Conservation (phyloP, 2,329 filamentous ascomycete species). For the Colletotrichum ledebouriae region DNA sequence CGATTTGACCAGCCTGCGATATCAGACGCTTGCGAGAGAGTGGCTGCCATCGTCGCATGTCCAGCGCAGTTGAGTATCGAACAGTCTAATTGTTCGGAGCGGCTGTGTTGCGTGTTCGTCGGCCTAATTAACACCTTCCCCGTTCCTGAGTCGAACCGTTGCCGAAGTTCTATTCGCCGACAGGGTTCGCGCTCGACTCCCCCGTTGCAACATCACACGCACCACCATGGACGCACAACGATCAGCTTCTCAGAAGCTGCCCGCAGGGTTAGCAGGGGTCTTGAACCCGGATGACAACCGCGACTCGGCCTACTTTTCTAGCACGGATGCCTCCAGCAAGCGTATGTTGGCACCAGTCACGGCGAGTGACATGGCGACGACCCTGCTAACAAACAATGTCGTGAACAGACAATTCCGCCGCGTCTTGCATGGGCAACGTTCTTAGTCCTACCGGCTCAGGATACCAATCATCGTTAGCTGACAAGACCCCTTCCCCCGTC, state of each 20-base stretch:
- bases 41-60: conserved; percentile 31
- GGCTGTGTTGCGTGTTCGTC: not conserved
- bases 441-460: conserved; percentile 53
- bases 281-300: conserved; percentile 64
- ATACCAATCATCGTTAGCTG: conserved; percentile 65
- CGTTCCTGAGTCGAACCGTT: not conserved
- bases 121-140: not conserved
- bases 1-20: conserved; percentile 14
- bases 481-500: conserved; percentile 75
- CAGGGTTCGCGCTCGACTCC: not conserved
- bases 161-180: not conserved
- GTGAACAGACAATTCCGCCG: conserved; percentile 59
- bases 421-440: conserved; percentile 50
- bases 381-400: conserved; percentile 38
- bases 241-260: conserved; percentile 58
- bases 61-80: conserved; percentile 18
- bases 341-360: conserved; percentile 49
- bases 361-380: conserved; percentile 32
- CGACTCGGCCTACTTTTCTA: conserved; percentile 61
- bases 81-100: conserved; percentile 31
- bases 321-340: conserved; percentile 58
- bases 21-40: conserved; percentile 20
- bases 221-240: conserved; percentile 36
- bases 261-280: conserved; percentile 64
- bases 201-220: not conserved